Evolutionary conservation across 306 rosid species (phyloP).

Genomic region (Medicago truncatula): DNA sequence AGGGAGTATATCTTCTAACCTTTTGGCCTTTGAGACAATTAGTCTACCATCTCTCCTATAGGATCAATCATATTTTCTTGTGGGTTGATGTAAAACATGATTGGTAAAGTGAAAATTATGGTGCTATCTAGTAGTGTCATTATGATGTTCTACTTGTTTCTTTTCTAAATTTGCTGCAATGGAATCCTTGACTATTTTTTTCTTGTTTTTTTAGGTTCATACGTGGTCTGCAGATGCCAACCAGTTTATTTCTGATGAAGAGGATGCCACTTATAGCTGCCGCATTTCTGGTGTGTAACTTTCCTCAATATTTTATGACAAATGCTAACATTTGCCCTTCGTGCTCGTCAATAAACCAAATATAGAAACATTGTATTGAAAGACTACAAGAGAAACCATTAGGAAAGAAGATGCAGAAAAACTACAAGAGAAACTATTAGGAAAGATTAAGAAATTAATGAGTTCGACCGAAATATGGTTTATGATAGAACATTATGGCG

Average conservation of each 20-base stretch:
- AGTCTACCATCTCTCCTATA: neutral
- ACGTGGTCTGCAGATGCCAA: conserved; percentile 85
- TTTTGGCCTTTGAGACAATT: neutral
- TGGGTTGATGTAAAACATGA: conserved; percentile 21
- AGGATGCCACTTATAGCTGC: conserved; percentile 80
- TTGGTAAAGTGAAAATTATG: conserved; percentile 19
- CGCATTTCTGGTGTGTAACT: conserved; percentile 77
- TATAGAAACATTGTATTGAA: too few relatives aligned
- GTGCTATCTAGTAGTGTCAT: conserved; percentile 13
- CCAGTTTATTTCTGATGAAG: conserved; percentile 90
- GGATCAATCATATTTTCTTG: neutral
- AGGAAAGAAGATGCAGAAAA: too few relatives aligned
- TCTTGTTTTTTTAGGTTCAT: conserved; percentile 58
- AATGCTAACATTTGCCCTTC: too few relatives aligned
- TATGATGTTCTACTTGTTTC: conserved; percentile 24
- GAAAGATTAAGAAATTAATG: too few relatives aligned
- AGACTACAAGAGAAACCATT: too few relatives aligned
- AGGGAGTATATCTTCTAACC: neutral
- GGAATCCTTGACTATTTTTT: conserved; percentile 11
- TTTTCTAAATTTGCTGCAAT: neutral
- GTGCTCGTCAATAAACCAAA: too few relatives aligned
- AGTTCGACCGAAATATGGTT: too few relatives aligned
- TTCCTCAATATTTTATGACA: neutral
- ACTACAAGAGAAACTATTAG: too few relatives aligned
- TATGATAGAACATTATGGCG: too few relatives aligned